These are phyloP conservation scores for Barbarea vulgaris DNA, from an alignment of 345 rosid species.

Conservation along the genomic window DNA sequence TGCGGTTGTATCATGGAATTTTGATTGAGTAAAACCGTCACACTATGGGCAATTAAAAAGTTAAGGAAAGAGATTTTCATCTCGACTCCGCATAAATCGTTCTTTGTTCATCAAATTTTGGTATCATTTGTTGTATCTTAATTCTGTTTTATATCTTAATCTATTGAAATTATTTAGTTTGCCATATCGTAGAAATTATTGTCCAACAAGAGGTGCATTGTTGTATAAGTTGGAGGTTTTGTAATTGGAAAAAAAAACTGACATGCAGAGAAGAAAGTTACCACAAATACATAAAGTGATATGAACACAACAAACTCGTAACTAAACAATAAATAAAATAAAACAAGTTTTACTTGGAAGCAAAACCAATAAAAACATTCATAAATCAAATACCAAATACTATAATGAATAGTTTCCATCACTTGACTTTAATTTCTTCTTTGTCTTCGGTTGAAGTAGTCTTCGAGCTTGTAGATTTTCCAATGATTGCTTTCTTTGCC, in stretches of 20 bases:
- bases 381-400: neutral
- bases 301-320: neutral
- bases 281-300: neutral
- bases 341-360: neutral
- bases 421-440: slow-evolving; percentile 46
- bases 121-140: no score
- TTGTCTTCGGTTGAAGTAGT: slow-evolving; percentile 38
- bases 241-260: neutral
- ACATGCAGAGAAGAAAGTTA: neutral
- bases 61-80: no score
- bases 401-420: slow-evolving; percentile 1
- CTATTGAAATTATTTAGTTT: no score
- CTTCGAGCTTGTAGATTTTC: slow-evolving; percentile 49
- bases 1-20: no score
- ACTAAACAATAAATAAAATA: neutral
- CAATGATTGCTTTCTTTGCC: slow-evolving; percentile 59
- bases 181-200: no score
- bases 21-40: no score
- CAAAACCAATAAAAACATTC: neutral
- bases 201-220: neutral
- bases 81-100: no score
- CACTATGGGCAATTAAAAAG: no score
- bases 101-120: no score
- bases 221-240: neutral
- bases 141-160: no score